A percentile compares a stretch with the other conserved stretches of the same genome.
Evolutionary conservation across 805 yeast species (phyloP).

Genomic region (Ogataea minuta): DNA sequence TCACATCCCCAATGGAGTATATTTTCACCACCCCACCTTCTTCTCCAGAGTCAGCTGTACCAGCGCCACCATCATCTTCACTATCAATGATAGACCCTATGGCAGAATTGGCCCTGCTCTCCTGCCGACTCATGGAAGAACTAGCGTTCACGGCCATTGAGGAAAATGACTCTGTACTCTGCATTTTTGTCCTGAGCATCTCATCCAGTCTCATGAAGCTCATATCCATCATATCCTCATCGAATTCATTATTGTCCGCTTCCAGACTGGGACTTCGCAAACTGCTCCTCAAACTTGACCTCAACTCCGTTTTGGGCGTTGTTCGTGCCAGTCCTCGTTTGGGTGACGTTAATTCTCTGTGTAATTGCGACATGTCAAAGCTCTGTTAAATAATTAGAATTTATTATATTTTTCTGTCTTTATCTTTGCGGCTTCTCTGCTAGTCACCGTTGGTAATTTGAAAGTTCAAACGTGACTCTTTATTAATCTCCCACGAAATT

Average conservation of each 20-base stretch:
- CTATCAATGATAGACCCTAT: conserved; percentile 23
- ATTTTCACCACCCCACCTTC: conserved; percentile 19
- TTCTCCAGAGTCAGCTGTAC: conserved; percentile 8
- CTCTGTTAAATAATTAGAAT: not conserved
- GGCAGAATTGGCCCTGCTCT: conserved; percentile 29
- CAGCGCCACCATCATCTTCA: conserved; percentile 12
- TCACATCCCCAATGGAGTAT: conserved; percentile 43
- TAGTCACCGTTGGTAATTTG: not conserved
- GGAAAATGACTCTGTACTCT: conserved; percentile 6
- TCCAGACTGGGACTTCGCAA: conserved; percentile 16
- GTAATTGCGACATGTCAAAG: conserved; percentile 19
- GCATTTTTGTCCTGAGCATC: conserved; percentile 17
- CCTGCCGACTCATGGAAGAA: conserved; percentile 19
- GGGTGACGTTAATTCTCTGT: conserved; percentile 17
- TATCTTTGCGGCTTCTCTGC: conserved; percentile 5
- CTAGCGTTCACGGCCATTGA: conserved; percentile 1
- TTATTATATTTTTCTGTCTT: conserved; percentile 3
- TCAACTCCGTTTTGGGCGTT: conserved; percentile 3
- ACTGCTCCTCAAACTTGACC: conserved; percentile 22
- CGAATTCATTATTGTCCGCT: conserved; percentile 20
- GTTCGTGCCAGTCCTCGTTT: not conserved
- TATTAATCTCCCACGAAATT: not conserved
- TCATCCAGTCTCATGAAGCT: conserved; percentile 24
- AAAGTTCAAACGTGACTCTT: not conserved
- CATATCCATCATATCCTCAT: conserved; percentile 22